Percentiles rank a stretch among this genome's conserved stretches.
These are phyloP conservation scores for Penicillium cosmopolitanum DNA, from an alignment of 495 filamentous ascomycete species.

Conservation along the genomic window DNA sequence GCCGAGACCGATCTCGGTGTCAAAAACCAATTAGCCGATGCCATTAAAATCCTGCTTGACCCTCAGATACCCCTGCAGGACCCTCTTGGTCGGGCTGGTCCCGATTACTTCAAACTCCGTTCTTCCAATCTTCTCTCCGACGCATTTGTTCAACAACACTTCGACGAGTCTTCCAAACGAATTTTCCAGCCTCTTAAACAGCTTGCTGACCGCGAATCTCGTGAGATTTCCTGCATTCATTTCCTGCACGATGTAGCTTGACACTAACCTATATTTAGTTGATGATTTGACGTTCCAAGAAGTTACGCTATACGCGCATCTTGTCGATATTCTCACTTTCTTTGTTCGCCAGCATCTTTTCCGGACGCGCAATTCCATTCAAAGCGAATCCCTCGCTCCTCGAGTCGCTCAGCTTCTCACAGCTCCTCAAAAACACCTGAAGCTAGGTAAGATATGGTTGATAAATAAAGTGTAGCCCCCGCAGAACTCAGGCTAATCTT, in stretches of 20 bases:
- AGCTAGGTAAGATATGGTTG: slow-evolving; percentile 67
- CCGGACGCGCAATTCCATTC: slow-evolving; percentile 85
- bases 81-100: slow-evolving; percentile 65
- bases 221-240: slow-evolving; percentile 43
- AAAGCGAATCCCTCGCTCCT: slow-evolving; percentile 75
- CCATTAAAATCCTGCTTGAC: slow-evolving; percentile 91
- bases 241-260: background rate
- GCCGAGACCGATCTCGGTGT: slow-evolving; percentile 92
- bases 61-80: slow-evolving; percentile 69
- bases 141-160: slow-evolving; percentile 81
- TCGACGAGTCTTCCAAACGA: slow-evolving; percentile 83
- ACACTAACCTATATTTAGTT: slow-evolving; percentile 44
- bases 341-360: slow-evolving; percentile 88
- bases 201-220: slow-evolving; percentile 65
- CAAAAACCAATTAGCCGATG: slow-evolving; percentile 94
- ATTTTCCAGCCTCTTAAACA: slow-evolving; percentile 87
- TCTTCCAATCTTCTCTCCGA: slow-evolving; percentile 77
- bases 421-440: slow-evolving; percentile 90
- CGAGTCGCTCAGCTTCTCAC: slow-evolving; percentile 82
- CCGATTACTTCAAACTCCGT: slow-evolving; percentile 70
- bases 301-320: slow-evolving; percentile 83
- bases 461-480: background rate
- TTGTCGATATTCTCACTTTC: slow-evolving; percentile 94
- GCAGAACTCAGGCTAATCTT: slow-evolving; percentile 14
- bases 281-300: slow-evolving; percentile 72